These are phyloP conservation scores for Umbelopsis sp. DNA, from an alignment of 192 early-diverging fungal genomes.

Conservation along the genomic window DNA sequence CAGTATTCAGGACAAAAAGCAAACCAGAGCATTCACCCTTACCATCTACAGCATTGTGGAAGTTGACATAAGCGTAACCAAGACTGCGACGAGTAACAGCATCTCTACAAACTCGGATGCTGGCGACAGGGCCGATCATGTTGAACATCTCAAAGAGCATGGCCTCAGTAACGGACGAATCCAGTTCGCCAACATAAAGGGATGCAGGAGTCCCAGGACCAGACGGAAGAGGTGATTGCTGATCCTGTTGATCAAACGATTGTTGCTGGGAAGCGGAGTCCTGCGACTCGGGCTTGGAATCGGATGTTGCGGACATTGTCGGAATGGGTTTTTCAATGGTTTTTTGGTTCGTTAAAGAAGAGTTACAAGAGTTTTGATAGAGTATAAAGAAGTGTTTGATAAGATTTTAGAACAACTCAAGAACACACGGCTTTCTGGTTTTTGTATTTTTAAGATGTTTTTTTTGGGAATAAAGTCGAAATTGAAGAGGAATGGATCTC, in stretches of 20 bases:
- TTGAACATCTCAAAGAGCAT: slow-evolving; percentile 98
- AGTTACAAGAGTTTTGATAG: neutral
- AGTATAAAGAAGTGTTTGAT: neutral
- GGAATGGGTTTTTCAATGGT: neutral
- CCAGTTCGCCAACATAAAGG: slow-evolving; percentile 97
- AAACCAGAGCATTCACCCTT: slow-evolving; percentile 12
- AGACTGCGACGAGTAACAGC: slow-evolving; percentile 94
- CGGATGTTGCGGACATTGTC: slow-evolving; percentile 14
- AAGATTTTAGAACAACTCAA: slow-evolving; percentile 5
- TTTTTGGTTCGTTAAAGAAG: slow-evolving; percentile 12
- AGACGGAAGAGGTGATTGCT: neutral
- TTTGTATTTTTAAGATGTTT: neutral
- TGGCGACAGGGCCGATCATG: slow-evolving; percentile 91
- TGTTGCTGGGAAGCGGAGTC: slow-evolving; percentile 15
- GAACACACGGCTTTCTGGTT: neutral
- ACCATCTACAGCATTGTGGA: slow-evolving; percentile 85
- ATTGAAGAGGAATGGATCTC: slow-evolving; percentile 10
- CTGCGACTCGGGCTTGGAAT: slow-evolving; percentile 16
- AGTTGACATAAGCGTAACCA: slow-evolving; percentile 99
- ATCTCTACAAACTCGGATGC: slow-evolving; percentile 98
- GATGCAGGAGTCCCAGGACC: slow-evolving; percentile 62
- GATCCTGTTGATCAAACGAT: slow-evolving; percentile 5
- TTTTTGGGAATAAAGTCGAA: neutral
- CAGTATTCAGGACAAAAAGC: neutral
- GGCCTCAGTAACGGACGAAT: slow-evolving; percentile 95